Base-by-base conservation (phyloP, 208 protist species). In the Naegleria gruberi region DNA sequence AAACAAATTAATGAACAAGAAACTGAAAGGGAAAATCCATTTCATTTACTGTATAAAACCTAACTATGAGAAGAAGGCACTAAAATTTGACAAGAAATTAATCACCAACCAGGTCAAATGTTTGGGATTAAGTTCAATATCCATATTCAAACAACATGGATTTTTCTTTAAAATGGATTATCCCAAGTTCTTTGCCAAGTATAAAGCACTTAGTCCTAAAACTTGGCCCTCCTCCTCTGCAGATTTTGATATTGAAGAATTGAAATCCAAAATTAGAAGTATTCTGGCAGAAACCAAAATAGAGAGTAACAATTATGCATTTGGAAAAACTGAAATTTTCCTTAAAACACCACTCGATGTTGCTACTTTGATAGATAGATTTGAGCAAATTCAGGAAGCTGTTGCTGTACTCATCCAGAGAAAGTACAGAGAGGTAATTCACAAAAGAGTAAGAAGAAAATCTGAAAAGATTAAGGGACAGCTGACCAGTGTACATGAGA, bases 301-400 rank as follows among this genome's bases (percentile, higher is more conserved):
- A 37, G 65, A 77, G 26, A 19, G 26, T 30, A 77, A 30, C 1
- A 77, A 77, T 37, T 77, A 26, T 77, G 65, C 65, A 37, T 37
- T 98, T 17, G 97, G 97, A 37, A 92, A 94, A 74, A 97, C 95
- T n/a, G 98, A 98, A 90, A 91, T 99, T 12, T 99, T 99, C 90
- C 95, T 99, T 41, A 94, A 96, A 44, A 94, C 95, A 51, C 97
- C 98, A 17, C 93, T 97, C 89, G 95, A 96, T 73, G 90, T 98
- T 0, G 94, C 95, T 86, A 51, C 92, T 4, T 91, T 98, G 2
- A 97, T 98, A 90, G 95, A 97, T 81, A 90, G 95, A 17, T 94
- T 97, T 82, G 96, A 97, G 55, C 89, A 92, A 89, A 96, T 94
- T 34, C 95, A 97, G 55, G 91, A 95, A 87, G 90, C 85, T n/a